Conservation (phyloP, 1,139 yeast genomes). For the Pichia sp. region DNA sequence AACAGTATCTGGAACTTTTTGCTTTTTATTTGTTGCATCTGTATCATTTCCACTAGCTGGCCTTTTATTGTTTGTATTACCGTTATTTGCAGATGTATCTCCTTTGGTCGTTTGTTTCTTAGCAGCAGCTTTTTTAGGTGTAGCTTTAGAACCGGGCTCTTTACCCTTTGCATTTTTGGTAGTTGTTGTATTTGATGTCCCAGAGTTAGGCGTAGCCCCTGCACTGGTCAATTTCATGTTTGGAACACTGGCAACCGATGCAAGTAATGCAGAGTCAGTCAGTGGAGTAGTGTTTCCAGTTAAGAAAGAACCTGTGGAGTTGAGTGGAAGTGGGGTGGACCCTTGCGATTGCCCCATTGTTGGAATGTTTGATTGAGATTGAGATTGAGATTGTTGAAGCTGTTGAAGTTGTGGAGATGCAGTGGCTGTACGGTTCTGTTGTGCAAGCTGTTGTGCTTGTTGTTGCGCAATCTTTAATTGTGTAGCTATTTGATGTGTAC, state of each 20-base stretch:
- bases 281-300: background rate
- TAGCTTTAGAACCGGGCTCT: background rate
- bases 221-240: slow-evolving; percentile 1
- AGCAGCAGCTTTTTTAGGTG: slow-evolving; percentile 2
- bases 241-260: slow-evolving; percentile 1
- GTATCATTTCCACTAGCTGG: background rate
- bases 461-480: slow-evolving; percentile 25
- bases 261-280: background rate
- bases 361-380: slow-evolving; percentile 7
- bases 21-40: slow-evolving; percentile 7
- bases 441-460: slow-evolving; percentile 13
- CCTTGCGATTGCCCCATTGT: slow-evolving; percentile 4
- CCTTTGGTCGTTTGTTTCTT: slow-evolving; percentile 2
- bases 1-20: background rate
- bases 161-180: background rate
- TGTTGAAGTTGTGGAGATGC: slow-evolving; percentile 24
- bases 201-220: background rate
- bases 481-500: slow-evolving; percentile 27
- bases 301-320: background rate
- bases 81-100: slow-evolving; percentile 1
- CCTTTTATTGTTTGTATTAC: background rate
- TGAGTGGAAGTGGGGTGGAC: background rate
- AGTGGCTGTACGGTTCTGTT: slow-evolving; percentile 4
- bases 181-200: background rate
- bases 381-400: slow-evolving; percentile 4